Evolutionary conservation across 176 grass and related monocot species (phyloP).

Genomic region (Areca catechu): DNA sequence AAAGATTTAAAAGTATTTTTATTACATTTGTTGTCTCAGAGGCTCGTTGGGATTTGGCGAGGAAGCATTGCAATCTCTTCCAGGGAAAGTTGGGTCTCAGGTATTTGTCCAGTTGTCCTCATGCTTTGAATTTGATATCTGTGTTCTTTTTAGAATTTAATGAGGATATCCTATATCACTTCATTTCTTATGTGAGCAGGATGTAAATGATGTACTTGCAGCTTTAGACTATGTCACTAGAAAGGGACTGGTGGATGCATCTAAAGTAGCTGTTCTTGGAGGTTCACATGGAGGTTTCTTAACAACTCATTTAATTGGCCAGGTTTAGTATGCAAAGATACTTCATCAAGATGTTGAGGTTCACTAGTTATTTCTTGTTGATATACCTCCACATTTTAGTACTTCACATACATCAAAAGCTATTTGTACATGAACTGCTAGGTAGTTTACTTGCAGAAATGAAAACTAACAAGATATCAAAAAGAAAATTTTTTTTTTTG

Average conservation of each 20-base stretch:
- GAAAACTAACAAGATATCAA: no score
- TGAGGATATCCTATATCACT: neutral
- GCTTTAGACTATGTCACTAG: conserved; percentile 71
- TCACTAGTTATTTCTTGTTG: neutral
- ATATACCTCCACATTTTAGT: no score
- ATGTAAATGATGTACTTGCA: conserved; percentile 78
- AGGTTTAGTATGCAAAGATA: conserved; percentile 35
- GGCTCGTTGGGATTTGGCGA: conserved; percentile 89
- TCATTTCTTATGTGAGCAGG: conserved; percentile 31
- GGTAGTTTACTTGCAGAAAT: no score
- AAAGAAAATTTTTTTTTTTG: no score
- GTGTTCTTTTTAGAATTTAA: conserved; percentile 10
- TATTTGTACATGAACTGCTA: no score
- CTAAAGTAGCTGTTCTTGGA: conserved; percentile 73
- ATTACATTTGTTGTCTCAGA: conserved; percentile 16
- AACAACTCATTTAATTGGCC: conserved; percentile 93
- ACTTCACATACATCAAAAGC: no score
- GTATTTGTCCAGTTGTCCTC: conserved; percentile 22
- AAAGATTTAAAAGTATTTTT: no score
- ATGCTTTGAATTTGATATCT: conserved; percentile 7
- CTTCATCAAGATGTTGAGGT: conserved; percentile 16
- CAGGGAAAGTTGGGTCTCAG: conserved; percentile 73
- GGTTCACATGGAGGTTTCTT: conserved; percentile 97
- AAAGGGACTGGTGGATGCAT: conserved; percentile 55
- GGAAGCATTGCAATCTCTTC: conserved; percentile 94